Percentiles rank a stretch among this genome's conserved stretches.
phyloP scores from a whole-genome alignment of 2,329 filamentous ascomycete species.

The Thielaviopsis musarum region DNA sequence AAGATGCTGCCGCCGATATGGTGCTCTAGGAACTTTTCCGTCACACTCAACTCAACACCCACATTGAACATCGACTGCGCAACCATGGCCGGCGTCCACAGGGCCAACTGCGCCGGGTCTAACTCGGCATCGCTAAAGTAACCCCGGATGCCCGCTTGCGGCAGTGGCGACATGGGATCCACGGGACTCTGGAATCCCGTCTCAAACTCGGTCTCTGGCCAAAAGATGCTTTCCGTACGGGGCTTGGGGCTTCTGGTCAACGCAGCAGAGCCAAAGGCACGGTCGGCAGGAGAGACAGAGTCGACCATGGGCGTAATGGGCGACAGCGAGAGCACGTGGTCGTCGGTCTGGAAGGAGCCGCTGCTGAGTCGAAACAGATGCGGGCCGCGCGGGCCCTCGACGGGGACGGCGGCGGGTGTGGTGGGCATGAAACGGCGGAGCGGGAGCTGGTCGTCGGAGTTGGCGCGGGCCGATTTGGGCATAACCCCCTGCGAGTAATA shows the following conservation, averaged over 20 bases:
- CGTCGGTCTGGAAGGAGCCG: constrained; percentile 32
- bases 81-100: constrained; percentile 61
- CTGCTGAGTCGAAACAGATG: constrained; percentile 68
- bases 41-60: constrained; percentile 59
- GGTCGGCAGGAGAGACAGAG: neutral
- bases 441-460: neutral
- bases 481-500: constrained; percentile 18
- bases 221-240: constrained; percentile 18
- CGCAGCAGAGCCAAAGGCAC: neutral
- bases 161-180: neutral
- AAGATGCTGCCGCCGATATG: constrained; percentile 83
- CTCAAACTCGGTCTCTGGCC: constrained; percentile 10
- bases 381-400: constrained; percentile 68
- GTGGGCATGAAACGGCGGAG: constrained; percentile 13
- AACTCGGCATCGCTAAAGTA: constrained; percentile 40
- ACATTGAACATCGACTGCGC: constrained; percentile 75
- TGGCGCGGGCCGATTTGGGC: neutral
- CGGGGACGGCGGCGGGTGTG: constrained; percentile 28
- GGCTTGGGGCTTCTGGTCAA: neutral
- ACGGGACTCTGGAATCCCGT: neutral
- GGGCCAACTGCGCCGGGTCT: constrained; percentile 39
- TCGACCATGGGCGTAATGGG: constrained; percentile 51
- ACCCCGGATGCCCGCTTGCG: constrained; percentile 23
- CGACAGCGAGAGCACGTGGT: constrained; percentile 48
- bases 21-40: constrained; percentile 76